These are phyloP conservation scores for Arthroderma sp. DNA, from an alignment of 2,329 filamentous ascomycete genomes.

Conservation along the genomic window DNA sequence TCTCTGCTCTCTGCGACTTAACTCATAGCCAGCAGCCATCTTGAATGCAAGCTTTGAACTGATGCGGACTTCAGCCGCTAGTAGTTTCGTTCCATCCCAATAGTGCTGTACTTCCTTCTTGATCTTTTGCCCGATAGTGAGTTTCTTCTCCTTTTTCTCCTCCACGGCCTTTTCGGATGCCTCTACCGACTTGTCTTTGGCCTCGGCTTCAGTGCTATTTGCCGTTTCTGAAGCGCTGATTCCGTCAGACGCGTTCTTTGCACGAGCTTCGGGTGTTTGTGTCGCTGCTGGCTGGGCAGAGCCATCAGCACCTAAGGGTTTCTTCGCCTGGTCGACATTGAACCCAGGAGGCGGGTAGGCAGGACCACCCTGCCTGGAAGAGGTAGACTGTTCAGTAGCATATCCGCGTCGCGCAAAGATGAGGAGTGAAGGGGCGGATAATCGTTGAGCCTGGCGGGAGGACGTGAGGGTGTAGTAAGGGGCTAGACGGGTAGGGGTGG, in stretches of 20 bases:
- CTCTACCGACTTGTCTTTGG: constrained; percentile 18
- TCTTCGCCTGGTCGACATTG: constrained; percentile 79
- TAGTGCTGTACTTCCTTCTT: constrained; percentile 92
- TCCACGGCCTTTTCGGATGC: constrained; percentile 43
- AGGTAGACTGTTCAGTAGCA: constrained; percentile 45
- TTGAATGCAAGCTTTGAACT: constrained; percentile 83
- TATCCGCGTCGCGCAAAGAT: constrained; percentile 30
- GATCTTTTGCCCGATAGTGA: constrained; percentile 81
- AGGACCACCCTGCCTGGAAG: constrained; percentile 21
- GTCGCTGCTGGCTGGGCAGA: constrained; percentile 3
- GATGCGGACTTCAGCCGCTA: constrained; percentile 85
- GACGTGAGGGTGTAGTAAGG: constrained; percentile 25
- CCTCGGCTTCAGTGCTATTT: constrained; percentile 21
- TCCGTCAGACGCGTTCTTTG: constrained; percentile 9
- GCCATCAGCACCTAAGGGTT: constrained; percentile 45
- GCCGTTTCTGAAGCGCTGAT: neutral
- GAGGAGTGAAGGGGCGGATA: constrained; percentile 27
- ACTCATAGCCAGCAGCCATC: constrained; percentile 95
- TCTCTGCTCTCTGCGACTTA: constrained; percentile 82
- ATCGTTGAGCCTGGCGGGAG: constrained; percentile 43
- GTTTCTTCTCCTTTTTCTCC: constrained; percentile 66
- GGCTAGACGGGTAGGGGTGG: constrained; percentile 20
- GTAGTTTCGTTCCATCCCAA: constrained; percentile 94
- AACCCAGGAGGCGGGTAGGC: constrained; percentile 74
- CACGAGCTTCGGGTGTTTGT: constrained; percentile 2